Base-by-base conservation (phyloP, 176 grass and related monocot species). In the Eragrostis curvula region DNA sequence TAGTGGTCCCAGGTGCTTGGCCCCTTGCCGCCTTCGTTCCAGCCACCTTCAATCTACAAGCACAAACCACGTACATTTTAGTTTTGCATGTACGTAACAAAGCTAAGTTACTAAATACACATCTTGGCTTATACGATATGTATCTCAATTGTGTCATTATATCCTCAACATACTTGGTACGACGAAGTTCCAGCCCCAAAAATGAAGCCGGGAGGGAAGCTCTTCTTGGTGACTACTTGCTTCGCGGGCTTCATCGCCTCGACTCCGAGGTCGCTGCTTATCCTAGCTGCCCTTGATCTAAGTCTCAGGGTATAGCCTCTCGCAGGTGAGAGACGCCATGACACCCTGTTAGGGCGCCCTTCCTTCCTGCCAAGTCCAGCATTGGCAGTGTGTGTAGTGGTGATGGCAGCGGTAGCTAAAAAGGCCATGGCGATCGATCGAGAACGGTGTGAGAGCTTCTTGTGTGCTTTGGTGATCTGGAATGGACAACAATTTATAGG, bases 1-100 rank as follows among this genome's bases (percentile, higher is more conserved):
- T 67, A 79, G 46, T 79, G 61, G 13, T 79, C 77, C 77, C 77
- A 79, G 36, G 15, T 79, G 77, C 78, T 80, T 55, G 29, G 30
- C 47, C 78, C 47, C 78, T 80, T 80, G 9, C 78, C 78, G 56
- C 7, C 63, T 18, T 68, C 32, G 10, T 80, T 12, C 78, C 78
- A 80, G 5, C 3, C 78, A 80, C 63, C 62, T 39, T 68, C 78
- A 40, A 79, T 67, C 77, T 79, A 51, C 45, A 9, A 1, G 49
- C 5, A 78, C 9, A 16, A 11, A 3, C 16, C 20, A 28, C 13
- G 2, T 0, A 58, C 23, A 20, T 12, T 20, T 3, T 24, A 6
- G 18, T 9, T 20, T 62, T 20, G 39, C 12, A 7, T 23, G 10
- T 43, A 17, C 17, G 16, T 18, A 53, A 53, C 16, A 21, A 53